phyloP scores from a whole-genome alignment of 495 filamentous ascomycete species.

The Podospora bellae-mahoneyi region DNA sequence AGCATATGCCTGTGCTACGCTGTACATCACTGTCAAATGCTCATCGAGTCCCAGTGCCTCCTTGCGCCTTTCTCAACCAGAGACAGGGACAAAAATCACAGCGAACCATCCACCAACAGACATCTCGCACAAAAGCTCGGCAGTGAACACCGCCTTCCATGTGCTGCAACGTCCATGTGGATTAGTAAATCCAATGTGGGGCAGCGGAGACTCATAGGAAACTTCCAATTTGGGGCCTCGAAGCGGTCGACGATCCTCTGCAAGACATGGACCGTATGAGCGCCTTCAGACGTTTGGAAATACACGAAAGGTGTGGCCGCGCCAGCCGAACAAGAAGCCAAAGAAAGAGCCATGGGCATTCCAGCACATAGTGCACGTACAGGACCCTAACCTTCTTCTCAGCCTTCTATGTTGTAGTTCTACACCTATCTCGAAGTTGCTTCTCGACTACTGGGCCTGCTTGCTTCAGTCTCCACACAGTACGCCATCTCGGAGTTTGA shows the following conservation, averaged over 20 bases:
- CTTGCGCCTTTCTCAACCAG: background rate
- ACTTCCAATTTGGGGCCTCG: background rate
- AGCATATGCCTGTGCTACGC: background rate
- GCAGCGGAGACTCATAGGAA: background rate
- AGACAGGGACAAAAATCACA: background rate
- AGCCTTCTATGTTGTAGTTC: background rate
- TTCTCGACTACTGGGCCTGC: background rate
- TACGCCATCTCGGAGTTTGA: slow-evolving; percentile 3
- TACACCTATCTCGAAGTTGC: background rate
- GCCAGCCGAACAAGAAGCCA: background rate
- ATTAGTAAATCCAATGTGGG: background rate
- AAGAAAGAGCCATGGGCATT: slow-evolving; percentile 4
- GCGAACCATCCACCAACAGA: background rate
- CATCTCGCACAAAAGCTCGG: background rate
- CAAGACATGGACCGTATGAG: background rate
- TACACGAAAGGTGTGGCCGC: background rate
- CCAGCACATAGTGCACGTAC: background rate
- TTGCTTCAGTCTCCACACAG: background rate
- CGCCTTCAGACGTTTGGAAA: background rate
- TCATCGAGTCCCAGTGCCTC: background rate
- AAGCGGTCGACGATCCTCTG: slow-evolving; percentile 5
- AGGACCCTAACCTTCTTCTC: background rate
- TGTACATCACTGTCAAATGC: background rate
- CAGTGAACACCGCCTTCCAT: background rate
- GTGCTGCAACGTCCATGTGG: background rate